phyloP scores from a whole-genome alignment of 345 rosid species.

The Rhodamnia rubescens region DNA sequence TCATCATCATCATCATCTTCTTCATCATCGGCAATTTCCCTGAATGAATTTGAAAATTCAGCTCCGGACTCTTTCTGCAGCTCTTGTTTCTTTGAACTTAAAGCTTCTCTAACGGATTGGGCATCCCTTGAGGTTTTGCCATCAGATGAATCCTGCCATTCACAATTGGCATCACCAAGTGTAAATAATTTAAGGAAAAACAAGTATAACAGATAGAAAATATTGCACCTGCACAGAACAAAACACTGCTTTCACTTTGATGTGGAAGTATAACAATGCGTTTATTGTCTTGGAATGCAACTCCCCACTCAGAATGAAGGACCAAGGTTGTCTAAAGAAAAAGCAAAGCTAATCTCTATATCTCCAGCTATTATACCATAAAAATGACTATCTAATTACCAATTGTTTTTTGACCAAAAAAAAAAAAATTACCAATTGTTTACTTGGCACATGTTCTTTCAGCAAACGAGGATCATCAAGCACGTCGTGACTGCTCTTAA shows the following conservation, averaged over 20 bases:
- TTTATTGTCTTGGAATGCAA: not conserved
- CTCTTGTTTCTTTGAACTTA: constrained; percentile 55
- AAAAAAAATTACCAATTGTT: no score
- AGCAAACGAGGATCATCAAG: constrained; percentile 89
- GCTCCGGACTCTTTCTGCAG: constrained; percentile 28
- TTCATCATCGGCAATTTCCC: constrained; percentile 5
- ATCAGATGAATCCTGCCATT: constrained; percentile 44
- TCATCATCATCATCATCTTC: constrained; percentile 26
- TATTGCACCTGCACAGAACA: not conserved
- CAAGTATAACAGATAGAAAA: not conserved
- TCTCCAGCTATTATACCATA: not conserved
- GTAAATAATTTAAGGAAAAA: not conserved
- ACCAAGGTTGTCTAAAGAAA: not conserved
- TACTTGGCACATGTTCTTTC: constrained; percentile 33
- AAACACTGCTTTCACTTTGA: not conserved
- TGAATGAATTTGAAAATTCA: constrained; percentile 16
- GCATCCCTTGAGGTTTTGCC: constrained; percentile 42
- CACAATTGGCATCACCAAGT: not conserved
- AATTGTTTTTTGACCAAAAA: no score
- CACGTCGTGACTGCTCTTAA: constrained; percentile 94
- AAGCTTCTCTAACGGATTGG: constrained; percentile 71
- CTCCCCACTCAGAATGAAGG: not conserved
- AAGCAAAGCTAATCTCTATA: not conserved
- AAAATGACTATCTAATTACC: constrained; percentile 20
- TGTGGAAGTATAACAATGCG: no score